Conservation (phyloP, 208 protist species). For the Crithidia brevicula region DNA sequence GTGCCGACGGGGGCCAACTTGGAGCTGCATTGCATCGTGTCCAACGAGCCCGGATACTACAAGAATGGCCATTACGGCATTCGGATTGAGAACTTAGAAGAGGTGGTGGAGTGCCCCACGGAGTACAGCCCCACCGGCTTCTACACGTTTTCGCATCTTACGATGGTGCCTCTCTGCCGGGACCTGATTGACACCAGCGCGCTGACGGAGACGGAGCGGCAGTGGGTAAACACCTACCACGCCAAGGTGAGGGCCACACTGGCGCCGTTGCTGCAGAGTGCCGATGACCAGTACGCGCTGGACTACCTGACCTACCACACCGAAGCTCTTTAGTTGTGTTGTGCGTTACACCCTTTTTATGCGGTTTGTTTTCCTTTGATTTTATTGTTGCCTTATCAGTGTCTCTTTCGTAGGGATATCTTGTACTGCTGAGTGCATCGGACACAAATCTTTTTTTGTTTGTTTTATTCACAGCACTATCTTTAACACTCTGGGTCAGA, state of each 20-base stretch:
- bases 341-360: neutral
- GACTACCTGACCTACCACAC: conserved; percentile 82
- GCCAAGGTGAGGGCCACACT: conserved; percentile 45
- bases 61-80: conserved; percentile 98
- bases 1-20: conserved; percentile 61
- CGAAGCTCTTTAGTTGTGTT: conserved; percentile 28
- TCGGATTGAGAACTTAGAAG: conserved; percentile 97
- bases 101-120: conserved; percentile 70
- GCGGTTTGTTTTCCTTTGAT: neutral
- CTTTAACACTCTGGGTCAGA: no score
- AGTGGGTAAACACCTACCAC: conserved; percentile 87
- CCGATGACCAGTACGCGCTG: conserved; percentile 51
- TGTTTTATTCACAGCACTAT: no score
- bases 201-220: conserved; percentile 69
- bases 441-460: no score
- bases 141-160: conserved; percentile 84
- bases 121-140: conserved; percentile 64
- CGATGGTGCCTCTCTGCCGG: conserved; percentile 88
- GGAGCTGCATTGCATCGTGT: conserved; percentile 70
- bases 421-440: no score
- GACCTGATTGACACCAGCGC: conserved; percentile 86
- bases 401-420: no score
- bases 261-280: conserved; percentile 45
- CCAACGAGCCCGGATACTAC: conserved; percentile 98
- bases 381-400: no score